Evolutionary conservation across 2,329 filamentous ascomycete genomes (phyloP), one percentile per base, ranked within the genome.

Genomic region (Aspergillus sp.): DNA sequence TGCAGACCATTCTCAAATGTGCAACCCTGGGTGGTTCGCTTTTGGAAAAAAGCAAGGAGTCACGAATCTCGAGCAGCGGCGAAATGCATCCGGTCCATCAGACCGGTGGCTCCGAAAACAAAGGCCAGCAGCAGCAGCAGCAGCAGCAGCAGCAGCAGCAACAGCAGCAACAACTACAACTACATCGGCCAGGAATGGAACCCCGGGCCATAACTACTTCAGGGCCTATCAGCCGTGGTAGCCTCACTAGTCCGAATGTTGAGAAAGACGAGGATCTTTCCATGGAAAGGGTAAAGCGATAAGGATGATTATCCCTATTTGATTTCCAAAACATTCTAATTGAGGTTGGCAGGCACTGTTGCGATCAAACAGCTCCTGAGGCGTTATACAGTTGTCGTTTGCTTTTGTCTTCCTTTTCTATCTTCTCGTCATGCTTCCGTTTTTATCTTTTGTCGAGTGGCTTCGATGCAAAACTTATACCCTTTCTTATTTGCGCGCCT

Each of bases 1-100:
- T 97, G 60, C 91, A 97, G 71, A 96, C 90, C 1, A 97, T 98
- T 47, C 79, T 97, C 52, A 95, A 96, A 67, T 97, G 91, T 64
- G 91, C 90, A 9, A 96, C 93, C 5, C 82, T 97, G 30, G 90
- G 91, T 45, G 65, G 65, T 13, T 67, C 65, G 6, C 53, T 70
- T 27, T 47, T 68, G 44, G 67, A 68, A 47, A 69, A 69, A 61
- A 70, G 64, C 52, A 69, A 70, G 42, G 67, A 70, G 48, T 64
- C 66, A 19, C 60, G 65, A 35, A 61, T 67, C 26, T 65, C 63
- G n/a, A 65, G 64, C 45, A 65, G 64, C 37, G 63, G 60, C 33
- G 64, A 68, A 49, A 62, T 66, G 57, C 64, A 67, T 48, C 51
- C 60, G 30, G 57, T 62, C 39, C 53, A 54, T 42, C 49, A 60